phyloP scores from a whole-genome alignment of 2,329 filamentous ascomycete genomes.

The Sclerotinia sclerotiorum region DNA sequence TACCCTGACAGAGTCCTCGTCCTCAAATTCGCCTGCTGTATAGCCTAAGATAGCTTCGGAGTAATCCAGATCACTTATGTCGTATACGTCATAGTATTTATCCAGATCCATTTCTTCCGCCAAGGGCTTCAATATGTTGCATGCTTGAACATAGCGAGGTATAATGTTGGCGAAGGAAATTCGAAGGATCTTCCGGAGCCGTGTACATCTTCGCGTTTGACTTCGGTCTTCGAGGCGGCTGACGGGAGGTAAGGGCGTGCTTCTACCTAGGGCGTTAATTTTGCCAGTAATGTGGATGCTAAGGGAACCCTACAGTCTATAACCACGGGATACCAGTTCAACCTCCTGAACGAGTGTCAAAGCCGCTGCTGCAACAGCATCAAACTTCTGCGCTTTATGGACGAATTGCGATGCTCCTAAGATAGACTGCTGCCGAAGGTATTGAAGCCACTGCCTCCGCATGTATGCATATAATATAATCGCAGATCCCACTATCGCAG shows the following conservation, averaged over 20 bases:
- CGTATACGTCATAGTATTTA: slow-evolving; percentile 89
- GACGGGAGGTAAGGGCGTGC: slow-evolving; percentile 86
- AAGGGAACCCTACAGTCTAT: slow-evolving; percentile 65
- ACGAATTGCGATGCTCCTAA: slow-evolving; percentile 68
- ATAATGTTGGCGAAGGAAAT: slow-evolving; percentile 69
- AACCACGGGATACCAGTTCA: slow-evolving; percentile 90
- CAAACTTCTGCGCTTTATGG: slow-evolving; percentile 74
- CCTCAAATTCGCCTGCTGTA: slow-evolving; percentile 67
- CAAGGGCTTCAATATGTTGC: slow-evolving; percentile 66
- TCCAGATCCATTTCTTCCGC: slow-evolving; percentile 80
- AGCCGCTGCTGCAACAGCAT: slow-evolving; percentile 72
- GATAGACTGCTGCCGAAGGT: slow-evolving; percentile 72
- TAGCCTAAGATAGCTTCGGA: slow-evolving; percentile 67
- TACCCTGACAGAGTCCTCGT: slow-evolving; percentile 73
- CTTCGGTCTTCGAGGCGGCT: slow-evolving; percentile 83
- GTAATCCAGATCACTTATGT: slow-evolving; percentile 72
- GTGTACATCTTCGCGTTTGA: slow-evolving; percentile 74
- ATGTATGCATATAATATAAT: slow-evolving; percentile 68
- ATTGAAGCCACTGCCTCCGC: slow-evolving; percentile 77
- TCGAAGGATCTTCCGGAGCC: slow-evolving; percentile 74
- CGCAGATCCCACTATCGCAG: slow-evolving; percentile 52
- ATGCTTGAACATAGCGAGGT: slow-evolving; percentile 69
- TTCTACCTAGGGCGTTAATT: slow-evolving; percentile 52
- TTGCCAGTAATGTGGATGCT: not conserved
- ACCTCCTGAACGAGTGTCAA: slow-evolving; percentile 88